Conservation (phyloP, 2,329 filamentous ascomycete species). For the Ustilaginoidea virens region DNA sequence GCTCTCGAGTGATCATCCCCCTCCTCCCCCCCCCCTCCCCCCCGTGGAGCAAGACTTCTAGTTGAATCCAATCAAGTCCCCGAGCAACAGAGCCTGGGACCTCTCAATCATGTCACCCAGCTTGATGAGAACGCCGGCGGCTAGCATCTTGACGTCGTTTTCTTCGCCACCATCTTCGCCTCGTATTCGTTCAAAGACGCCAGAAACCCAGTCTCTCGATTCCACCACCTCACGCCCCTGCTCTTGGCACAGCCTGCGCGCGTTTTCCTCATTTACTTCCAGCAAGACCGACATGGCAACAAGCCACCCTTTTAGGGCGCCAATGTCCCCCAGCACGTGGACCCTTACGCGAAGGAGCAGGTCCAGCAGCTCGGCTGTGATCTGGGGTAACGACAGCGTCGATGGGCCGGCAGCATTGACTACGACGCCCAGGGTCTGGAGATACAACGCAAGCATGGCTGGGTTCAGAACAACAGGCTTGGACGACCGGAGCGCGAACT, state of each 20-base stretch:
- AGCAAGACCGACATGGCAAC: slow-evolving; percentile 67
- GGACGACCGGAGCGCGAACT: slow-evolving; percentile 38
- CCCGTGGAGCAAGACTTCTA: slow-evolving; percentile 3
- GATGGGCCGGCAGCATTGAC: slow-evolving; percentile 72
- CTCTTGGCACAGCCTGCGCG: slow-evolving; percentile 55
- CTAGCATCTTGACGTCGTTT: slow-evolving; percentile 62
- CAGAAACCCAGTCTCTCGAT: slow-evolving; percentile 71
- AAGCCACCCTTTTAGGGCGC: slow-evolving; percentile 58
- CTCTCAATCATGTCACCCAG: slow-evolving; percentile 69
- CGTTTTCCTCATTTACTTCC: slow-evolving; percentile 63
- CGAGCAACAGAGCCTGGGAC: slow-evolving; percentile 63
- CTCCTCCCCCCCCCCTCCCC: no score
- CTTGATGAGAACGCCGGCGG: slow-evolving; percentile 63
- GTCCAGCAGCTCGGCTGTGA: slow-evolving; percentile 74
- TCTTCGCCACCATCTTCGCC: slow-evolving; percentile 48
- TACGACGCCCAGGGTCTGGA: slow-evolving; percentile 75
- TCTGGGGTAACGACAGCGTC: slow-evolving; percentile 57
- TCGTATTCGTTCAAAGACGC: slow-evolving; percentile 50
- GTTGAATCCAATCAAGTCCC: slow-evolving; percentile 38
- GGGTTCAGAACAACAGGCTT: slow-evolving; percentile 55
- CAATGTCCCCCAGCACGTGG: slow-evolving; percentile 42
- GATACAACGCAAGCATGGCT: slow-evolving; percentile 59
- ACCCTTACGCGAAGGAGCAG: slow-evolving; percentile 59
- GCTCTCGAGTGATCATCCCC: no score
- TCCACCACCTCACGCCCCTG: slow-evolving; percentile 69